Evolutionary conservation across 2,329 filamentous ascomycete species (phyloP), one percentile per base, ranked within the genome.

Genomic region (Periconia digitata): DNA sequence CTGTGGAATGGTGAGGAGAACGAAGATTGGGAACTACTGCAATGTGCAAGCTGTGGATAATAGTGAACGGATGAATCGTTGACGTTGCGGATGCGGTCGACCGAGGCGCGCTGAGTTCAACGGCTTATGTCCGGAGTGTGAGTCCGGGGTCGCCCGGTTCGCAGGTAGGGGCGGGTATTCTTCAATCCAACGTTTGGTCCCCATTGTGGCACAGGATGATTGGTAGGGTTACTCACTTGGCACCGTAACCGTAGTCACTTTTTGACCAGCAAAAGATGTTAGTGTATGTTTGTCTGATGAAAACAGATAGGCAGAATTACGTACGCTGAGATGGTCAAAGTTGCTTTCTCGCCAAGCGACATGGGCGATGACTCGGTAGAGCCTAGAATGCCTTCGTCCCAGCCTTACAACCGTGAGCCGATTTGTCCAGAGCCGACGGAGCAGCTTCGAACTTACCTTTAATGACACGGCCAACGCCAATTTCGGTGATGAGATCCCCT

Each of bases 271-370:
- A 8, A 47, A 50, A 41, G 40, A 43, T 44, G 52, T 67, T 53
- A 67, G 63, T 32, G 43, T 7, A 37, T 47, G 38, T 27, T n/a
- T n/a, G n/a, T n/a, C n/a, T n/a, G n/a, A n/a, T n/a, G n/a, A n/a
- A n/a, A n/a, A n/a, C n/a, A 39, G 22, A 20, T 18, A 21, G 41
- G 46, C 15, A 40, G 53, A 34, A 44, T 51, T 52, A 65, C 81
- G 72, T 80, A 91, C 87, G 82, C 79, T 55, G 85, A 82, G 69
- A 97, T 96, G 59, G 85, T 87, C 56, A 99, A 80, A 43, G 84
- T 89, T 45, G 90, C 86, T 78, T 89, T 92, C 82, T 97, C 92
- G 70, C 92, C 92, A 50, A 95, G 78, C 69, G 86, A 86, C 92
- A 99, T 96, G 68, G 84, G 78, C 34, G 50, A 44, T 42, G 41